Conservation (phyloP, 192 early-diverging fungal species). For the Backusella luteola region DNA sequence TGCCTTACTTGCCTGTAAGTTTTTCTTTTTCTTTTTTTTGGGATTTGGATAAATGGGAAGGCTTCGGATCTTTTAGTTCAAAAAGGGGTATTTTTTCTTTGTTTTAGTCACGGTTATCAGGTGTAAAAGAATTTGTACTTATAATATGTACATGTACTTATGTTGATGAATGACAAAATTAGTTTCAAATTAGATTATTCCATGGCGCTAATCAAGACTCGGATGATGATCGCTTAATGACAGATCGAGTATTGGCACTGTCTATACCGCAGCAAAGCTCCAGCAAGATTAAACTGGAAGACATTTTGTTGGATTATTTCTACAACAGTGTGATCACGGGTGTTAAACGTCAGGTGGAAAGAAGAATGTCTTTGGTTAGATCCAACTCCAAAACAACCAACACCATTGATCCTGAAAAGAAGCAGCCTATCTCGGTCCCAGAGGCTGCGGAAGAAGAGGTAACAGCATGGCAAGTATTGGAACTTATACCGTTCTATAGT, state of each 20-base stretch:
- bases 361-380: background rate
- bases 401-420: slow-evolving; percentile 1
- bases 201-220: slow-evolving; percentile 8
- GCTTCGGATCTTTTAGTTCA: background rate
- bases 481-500: background rate
- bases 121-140: background rate
- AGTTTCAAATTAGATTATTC: slow-evolving; percentile 12
- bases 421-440: background rate
- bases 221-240: background rate
- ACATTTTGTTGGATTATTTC: background rate
- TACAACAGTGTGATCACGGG: slow-evolving; percentile 6
- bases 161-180: background rate
- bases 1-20: slow-evolving; percentile 10
- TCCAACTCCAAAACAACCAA: background rate
- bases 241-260: background rate
- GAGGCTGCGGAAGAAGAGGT: background rate
- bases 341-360: background rate
- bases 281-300: background rate
- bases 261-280: background rate
- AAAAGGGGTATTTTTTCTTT: background rate
- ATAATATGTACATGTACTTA: background rate
- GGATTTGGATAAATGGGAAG: background rate
- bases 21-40: background rate
- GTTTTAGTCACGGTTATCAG: background rate
- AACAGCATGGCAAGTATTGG: background rate